Evolutionary conservation across 2,329 filamentous ascomycete species (phyloP), one percentile per base, ranked within the genome.

Genomic region (Colletotrichum acutatum): DNA sequence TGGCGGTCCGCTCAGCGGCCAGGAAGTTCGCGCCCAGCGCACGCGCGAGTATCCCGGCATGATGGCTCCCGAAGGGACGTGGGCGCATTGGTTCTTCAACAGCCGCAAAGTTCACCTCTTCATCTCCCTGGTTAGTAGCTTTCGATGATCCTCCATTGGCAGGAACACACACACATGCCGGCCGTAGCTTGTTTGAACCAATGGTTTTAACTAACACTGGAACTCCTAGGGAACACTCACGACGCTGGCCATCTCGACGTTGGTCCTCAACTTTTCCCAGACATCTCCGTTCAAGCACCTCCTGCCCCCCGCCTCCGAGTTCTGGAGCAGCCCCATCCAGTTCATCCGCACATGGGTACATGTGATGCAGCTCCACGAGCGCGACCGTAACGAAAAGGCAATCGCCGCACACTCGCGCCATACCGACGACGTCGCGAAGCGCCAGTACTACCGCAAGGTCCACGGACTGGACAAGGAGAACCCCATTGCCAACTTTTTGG

Each of bases 341-440:
- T 95, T 92, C 76, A 79, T 92, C 46, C 83, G 86, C 28, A 90
- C 91, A 71, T 92, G 92, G 79, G 79, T 92, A 74, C 88, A 94
- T 71, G 94, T 98, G 69, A 90, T 96, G 79, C 87, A 90, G 74
- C 88, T 97, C 85, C 93, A 97, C 80, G 89, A 93, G 76, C 89
- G 91, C 77, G 92, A 95, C 81, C 90, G 90, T 76, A 92, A 91
- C 34, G 86, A 89, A 75, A 85, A 91, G 79, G 93, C 93, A 32
- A 87, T 89, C 65, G 94, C 95, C 82, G 91, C 91, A 84, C 90
- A 95, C 68, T 90, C 90, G 78, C 89, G 89, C 79, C 91, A 91
- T 76, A 88, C 95, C 68, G 95, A 98, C 76, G 97, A 99, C 84
- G 92, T 97, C 32, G 90, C 92, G 82, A 98, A 98, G 90, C 89